Conservation (phyloP, 1,139 yeast species). For the Yarrowia galli region DNA sequence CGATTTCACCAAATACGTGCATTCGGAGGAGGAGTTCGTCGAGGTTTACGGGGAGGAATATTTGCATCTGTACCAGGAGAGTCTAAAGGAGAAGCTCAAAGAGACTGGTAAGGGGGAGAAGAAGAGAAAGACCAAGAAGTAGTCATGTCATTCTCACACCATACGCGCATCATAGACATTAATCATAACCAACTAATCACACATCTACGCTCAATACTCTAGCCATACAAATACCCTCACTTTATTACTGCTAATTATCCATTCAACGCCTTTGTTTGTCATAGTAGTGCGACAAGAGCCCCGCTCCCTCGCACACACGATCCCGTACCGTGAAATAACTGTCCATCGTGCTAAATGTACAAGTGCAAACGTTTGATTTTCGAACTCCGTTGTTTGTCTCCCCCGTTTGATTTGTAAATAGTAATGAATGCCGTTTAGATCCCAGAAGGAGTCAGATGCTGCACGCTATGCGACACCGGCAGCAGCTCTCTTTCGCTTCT, state of each 20-base stretch:
- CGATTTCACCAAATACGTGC: constrained; percentile 58
- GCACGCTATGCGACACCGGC: constrained; percentile 20
- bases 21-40: constrained; percentile 55
- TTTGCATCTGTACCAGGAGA: constrained; percentile 48
- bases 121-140: constrained; percentile 30
- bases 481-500: constrained; percentile 54
- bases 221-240: background rate
- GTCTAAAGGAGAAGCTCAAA: constrained; percentile 37
- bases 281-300: background rate
- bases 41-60: constrained; percentile 59
- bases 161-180: background rate
- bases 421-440: background rate
- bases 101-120: constrained; percentile 31
- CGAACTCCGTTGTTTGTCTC: background rate
- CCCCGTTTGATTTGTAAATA: constrained; percentile 14
- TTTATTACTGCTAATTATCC: constrained; percentile 16
- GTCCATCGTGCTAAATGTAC: constrained; percentile 9
- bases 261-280: background rate
- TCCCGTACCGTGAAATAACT: background rate
- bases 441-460: background rate
- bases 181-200: background rate
- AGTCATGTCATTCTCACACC: too few species aligned
- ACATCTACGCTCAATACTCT: too few species aligned
- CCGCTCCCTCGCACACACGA: constrained; percentile 2
- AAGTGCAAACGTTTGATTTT: constrained; percentile 3